Percentiles rank a stretch among this genome's conserved stretches.
Conservation (phyloP, 768 basidiomycete genomes). For the Suillus lakei region DNA sequence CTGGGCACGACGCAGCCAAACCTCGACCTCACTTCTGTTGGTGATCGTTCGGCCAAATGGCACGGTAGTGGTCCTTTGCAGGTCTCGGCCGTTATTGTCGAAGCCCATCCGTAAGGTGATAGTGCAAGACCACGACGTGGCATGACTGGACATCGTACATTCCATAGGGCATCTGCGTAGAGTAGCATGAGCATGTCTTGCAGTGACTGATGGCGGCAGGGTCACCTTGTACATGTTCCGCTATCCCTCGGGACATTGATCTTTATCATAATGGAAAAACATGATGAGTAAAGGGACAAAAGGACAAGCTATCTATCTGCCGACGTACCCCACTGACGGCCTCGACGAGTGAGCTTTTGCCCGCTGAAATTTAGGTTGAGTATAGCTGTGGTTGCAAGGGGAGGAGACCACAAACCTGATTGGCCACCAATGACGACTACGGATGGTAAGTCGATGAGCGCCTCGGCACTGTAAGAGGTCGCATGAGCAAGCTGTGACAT, state of each 20-base stretch:
- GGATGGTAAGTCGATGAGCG: slow-evolving; percentile 52
- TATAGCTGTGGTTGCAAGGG: not conserved
- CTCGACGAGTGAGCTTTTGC: slow-evolving; percentile 41
- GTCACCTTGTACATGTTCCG: slow-evolving; percentile 46
- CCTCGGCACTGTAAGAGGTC: slow-evolving; percentile 40
- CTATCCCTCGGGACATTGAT: slow-evolving; percentile 52
- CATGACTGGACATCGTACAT: slow-evolving; percentile 34
- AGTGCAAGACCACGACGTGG: slow-evolving; percentile 38
- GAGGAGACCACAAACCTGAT: slow-evolving; percentile 39
- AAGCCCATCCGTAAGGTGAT: slow-evolving; percentile 48
- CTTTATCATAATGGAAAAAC: not conserved
- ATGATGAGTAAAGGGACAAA: not conserved
- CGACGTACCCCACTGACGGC: slow-evolving; percentile 50
- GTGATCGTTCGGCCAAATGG: slow-evolving; percentile 49
- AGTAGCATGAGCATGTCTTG: not conserved
- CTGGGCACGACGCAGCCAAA: slow-evolving; percentile 62
- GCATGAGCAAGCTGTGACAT: slow-evolving; percentile 2
- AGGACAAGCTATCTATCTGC: slow-evolving; percentile 13
- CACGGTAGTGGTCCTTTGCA: slow-evolving; percentile 26
- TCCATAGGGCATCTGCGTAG: slow-evolving; percentile 41
- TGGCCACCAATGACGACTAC: slow-evolving; percentile 59
- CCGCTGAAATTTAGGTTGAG: slow-evolving; percentile 42
- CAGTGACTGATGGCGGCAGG: not conserved
- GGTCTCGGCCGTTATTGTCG: slow-evolving; percentile 34
- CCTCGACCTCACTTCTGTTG: slow-evolving; percentile 50